phyloP scores from a whole-genome alignment of 768 basidiomycete species.

The Termitomyces eurrhizus region DNA sequence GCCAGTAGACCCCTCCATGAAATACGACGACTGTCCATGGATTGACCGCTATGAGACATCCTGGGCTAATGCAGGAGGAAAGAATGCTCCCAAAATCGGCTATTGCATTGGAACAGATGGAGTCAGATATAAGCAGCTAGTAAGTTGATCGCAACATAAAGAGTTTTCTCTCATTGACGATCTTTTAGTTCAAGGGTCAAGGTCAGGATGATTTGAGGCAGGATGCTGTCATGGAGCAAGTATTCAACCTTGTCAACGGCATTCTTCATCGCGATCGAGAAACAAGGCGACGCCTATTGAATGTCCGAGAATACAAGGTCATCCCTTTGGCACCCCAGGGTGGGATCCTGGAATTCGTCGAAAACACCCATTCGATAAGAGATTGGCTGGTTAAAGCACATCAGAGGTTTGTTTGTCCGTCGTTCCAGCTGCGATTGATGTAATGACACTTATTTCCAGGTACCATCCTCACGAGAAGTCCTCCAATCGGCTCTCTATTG shows the following conservation, averaged over 20 bases:
- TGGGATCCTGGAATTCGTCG: constrained; percentile 90
- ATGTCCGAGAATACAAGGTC: constrained; percentile 84
- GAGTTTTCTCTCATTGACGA: constrained; percentile 1
- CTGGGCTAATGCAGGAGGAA: constrained; percentile 71
- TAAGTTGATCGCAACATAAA: neutral
- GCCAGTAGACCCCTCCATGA: constrained; percentile 62
- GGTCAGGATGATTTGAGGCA: constrained; percentile 91
- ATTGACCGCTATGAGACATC: constrained; percentile 55
- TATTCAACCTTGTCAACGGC: constrained; percentile 84
- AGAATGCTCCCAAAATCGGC: constrained; percentile 80
- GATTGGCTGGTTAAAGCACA: constrained; percentile 67
- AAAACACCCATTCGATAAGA: constrained; percentile 63
- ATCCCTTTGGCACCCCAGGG: constrained; percentile 77
- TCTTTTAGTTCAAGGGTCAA: constrained; percentile 81
- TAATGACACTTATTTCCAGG: constrained; percentile 30
- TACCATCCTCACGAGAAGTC: constrained; percentile 57
- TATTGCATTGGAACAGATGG: constrained; percentile 68
- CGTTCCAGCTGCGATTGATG: neutral
- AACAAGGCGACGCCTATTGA: constrained; percentile 67
- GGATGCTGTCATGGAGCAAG: constrained; percentile 99
- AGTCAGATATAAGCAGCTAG: constrained; percentile 70
- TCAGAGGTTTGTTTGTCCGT: constrained; percentile 37
- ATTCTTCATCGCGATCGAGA: constrained; percentile 72
- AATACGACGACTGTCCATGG: constrained; percentile 69
- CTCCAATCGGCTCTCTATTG: constrained; percentile 26